phyloP scores from a whole-genome alignment of 1,284 basidiomycete species.

The Phlebopus sp. region DNA sequence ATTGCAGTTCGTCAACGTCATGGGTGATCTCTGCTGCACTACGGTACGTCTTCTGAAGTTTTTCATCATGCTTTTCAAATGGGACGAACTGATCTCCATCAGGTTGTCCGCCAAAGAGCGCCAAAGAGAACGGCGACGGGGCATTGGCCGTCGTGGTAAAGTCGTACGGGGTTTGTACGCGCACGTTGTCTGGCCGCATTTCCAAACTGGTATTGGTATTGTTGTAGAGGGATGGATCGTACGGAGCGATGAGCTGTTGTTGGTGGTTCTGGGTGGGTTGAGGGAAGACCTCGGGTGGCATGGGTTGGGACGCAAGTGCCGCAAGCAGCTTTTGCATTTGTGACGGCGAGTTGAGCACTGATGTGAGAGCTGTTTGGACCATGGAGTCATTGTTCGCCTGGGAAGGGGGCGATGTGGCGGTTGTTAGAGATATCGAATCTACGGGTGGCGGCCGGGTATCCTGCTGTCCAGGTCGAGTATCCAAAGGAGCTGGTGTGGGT shows the following conservation, averaged over 20 bases:
- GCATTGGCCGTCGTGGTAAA: slow-evolving; percentile 7
- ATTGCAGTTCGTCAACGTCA: slow-evolving; percentile 72
- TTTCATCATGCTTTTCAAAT: slow-evolving; percentile 35
- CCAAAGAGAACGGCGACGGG: slow-evolving; percentile 21
- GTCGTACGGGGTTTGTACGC: slow-evolving; percentile 18
- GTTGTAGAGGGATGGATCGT: slow-evolving; percentile 17
- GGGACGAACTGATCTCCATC: slow-evolving; percentile 34
- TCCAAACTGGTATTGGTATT: slow-evolving; percentile 2
- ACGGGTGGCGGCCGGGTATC: slow-evolving; percentile 6
- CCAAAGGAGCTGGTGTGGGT: slow-evolving; percentile 13
- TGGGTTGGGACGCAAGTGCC: slow-evolving; percentile 37
- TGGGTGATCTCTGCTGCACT: slow-evolving; percentile 64
- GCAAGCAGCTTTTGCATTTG: slow-evolving; percentile 73
- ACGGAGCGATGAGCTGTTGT: slow-evolving; percentile 33
- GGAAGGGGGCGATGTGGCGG: slow-evolving; percentile 5
- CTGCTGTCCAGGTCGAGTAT: slow-evolving; percentile 9
- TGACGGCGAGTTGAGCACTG: slow-evolving; percentile 57
- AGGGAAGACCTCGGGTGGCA: slow-evolving; percentile 23
- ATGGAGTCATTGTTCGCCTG: slow-evolving; percentile 41
- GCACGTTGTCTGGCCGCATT: neutral
- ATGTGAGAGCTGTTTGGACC: slow-evolving; percentile 59
- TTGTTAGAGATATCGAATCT: slow-evolving; percentile 22
- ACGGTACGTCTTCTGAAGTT: slow-evolving; percentile 57
- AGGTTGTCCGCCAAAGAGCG: slow-evolving; percentile 14
- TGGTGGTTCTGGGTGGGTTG: slow-evolving; percentile 17